These are phyloP conservation scores for Phytopythium montanum DNA, from an alignment of 352 stramenopile genomes.

Conservation along the genomic window DNA sequence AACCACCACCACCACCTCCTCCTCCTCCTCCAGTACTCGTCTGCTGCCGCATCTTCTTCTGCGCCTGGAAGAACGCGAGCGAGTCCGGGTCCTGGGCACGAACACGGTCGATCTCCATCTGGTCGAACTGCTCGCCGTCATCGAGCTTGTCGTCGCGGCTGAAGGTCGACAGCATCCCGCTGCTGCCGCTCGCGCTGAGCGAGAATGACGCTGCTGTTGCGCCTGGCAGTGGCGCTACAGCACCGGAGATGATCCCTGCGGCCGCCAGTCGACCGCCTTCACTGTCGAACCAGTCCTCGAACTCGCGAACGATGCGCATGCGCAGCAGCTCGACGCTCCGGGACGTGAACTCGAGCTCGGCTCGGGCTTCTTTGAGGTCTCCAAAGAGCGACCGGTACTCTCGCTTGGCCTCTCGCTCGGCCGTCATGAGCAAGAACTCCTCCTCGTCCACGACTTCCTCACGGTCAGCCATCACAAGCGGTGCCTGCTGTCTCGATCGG, in stretches of 20 bases:
- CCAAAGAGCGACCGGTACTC: slow-evolving; percentile 83
- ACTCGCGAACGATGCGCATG: slow-evolving; percentile 75
- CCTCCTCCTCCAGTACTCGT: slow-evolving; percentile 3
- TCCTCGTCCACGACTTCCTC: slow-evolving; percentile 91
- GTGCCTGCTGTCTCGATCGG: slow-evolving; percentile 12
- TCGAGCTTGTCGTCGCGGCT: slow-evolving; percentile 82
- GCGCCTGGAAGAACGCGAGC: slow-evolving; percentile 91
- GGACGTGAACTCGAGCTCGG: slow-evolving; percentile 60
- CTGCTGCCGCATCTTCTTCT: slow-evolving; percentile 77
- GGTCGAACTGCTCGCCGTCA: slow-evolving; percentile 90
- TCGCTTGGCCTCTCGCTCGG: slow-evolving; percentile 82
- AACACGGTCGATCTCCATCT: slow-evolving; percentile 88
- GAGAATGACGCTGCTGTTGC: slow-evolving; percentile 16
- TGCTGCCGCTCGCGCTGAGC: slow-evolving; percentile 10
- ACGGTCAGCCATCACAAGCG: slow-evolving; percentile 7
- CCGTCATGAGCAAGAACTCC: slow-evolving; percentile 87
- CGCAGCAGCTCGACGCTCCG: slow-evolving; percentile 72
- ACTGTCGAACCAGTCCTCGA: slow-evolving; percentile 81
- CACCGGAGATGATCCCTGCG: neutral
- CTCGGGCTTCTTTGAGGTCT: slow-evolving; percentile 75
- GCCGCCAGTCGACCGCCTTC: slow-evolving; percentile 19
- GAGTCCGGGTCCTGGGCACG: slow-evolving; percentile 85
- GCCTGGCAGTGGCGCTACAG: neutral
- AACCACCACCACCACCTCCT: slow-evolving; percentile 10
- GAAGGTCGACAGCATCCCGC: slow-evolving; percentile 16